Evolutionary conservation across 75 land plant genomes (phyloP).

Genomic region (Cunninghamia lanceolata): DNA sequence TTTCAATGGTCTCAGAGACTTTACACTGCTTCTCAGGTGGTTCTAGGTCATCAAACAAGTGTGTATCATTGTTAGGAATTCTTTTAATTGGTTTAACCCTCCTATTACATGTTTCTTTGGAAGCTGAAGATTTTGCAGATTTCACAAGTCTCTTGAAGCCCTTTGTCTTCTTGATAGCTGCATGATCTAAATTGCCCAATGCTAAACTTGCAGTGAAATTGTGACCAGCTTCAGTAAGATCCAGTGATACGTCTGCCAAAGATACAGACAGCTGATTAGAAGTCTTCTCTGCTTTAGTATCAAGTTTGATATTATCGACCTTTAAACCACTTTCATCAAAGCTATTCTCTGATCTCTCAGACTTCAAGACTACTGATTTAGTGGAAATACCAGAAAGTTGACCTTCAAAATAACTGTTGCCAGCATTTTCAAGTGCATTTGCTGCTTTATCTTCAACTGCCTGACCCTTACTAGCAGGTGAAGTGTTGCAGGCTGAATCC

Average conservation of each 20-base stretch:
- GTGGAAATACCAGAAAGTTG: no score
- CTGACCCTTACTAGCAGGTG: not conserved
- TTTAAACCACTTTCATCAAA: not conserved
- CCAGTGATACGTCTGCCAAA: not conserved
- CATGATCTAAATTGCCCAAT: not conserved
- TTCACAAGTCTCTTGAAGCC: constrained; percentile 12
- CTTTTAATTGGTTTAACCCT: not conserved
- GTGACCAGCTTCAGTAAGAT: not conserved
- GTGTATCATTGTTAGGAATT: not conserved
- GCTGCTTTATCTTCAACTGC: not conserved
- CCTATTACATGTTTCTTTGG: not conserved
- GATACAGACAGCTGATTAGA: not conserved
- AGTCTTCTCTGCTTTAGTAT: not conserved
- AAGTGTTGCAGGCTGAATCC: not conserved
- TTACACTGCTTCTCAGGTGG: not conserved
- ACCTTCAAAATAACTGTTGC: not conserved
- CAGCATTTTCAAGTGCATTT: not conserved
- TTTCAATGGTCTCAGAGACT: not conserved
- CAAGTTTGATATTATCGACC: not conserved
- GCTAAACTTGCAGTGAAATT: not conserved
- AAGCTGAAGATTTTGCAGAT: not conserved
- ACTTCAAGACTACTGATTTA: not conserved
- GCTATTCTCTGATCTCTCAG: not conserved
- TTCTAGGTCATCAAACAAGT: not conserved
- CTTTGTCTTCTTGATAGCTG: constrained; percentile 9